Evolutionary conservation across 2,329 filamentous ascomycete species (phyloP).

Genomic region (Juglanconis sp.): DNA sequence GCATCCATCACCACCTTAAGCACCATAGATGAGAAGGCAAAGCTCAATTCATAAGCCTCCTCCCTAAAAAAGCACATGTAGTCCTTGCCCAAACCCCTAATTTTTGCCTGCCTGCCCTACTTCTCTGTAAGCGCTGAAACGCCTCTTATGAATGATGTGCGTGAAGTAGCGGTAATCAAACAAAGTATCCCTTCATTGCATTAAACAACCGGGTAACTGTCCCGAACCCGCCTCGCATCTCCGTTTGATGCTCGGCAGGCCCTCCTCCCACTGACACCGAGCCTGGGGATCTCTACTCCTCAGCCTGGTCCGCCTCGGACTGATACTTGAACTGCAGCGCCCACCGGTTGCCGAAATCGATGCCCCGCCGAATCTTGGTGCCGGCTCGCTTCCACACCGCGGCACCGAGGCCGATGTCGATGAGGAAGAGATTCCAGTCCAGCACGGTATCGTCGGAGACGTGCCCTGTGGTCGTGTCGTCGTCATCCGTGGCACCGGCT

Average conservation of each 20-base stretch:
- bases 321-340: slow-evolving; percentile 66
- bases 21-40: background rate
- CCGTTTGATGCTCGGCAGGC: background rate
- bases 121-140: background rate
- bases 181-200: background rate
- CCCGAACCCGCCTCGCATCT: background rate
- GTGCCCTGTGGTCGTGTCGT: slow-evolving; percentile 29
- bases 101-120: background rate
- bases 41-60: background rate
- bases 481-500: slow-evolving; percentile 50
- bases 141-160: no score
- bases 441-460: slow-evolving; percentile 38
- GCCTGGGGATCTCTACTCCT: slow-evolving; percentile 12
- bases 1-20: background rate
- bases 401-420: slow-evolving; percentile 80
- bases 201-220: background rate
- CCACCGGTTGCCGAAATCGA: slow-evolving; percentile 88
- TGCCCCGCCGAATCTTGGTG: slow-evolving; percentile 74
- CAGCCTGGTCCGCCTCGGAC: slow-evolving; percentile 27
- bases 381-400: slow-evolving; percentile 83
- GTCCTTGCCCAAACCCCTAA: background rate
- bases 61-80: background rate
- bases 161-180: background rate
- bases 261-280: background rate
- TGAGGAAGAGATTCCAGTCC: slow-evolving; percentile 77